These are phyloP conservation scores for Brassica juncea DNA, from an alignment of 345 rosid genomes.

Conservation along the genomic window DNA sequence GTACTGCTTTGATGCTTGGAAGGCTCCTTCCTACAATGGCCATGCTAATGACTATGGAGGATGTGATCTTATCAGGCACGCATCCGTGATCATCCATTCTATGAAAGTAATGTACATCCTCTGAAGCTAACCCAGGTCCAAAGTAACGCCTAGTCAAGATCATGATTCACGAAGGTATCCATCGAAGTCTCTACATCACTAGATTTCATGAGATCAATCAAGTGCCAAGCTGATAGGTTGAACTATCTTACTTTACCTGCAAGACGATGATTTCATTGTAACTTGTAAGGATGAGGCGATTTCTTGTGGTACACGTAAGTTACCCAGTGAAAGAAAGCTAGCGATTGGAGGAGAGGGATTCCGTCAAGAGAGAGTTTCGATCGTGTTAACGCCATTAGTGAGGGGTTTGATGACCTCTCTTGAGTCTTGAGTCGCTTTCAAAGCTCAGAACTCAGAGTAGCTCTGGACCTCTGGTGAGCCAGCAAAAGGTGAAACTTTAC, in stretches of 20 bases:
- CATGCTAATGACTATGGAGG: no score
- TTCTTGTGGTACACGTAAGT: conserved; percentile 39
- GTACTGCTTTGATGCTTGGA: no score
- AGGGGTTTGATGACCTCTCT: conserved; percentile 7
- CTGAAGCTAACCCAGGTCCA: no score
- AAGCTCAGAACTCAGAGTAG: background rate
- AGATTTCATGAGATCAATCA: no score
- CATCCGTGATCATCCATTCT: no score
- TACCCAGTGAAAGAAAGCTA: conserved; percentile 87
- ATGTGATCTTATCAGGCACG: no score
- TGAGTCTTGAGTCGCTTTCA: background rate
- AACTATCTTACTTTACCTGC: conserved; percentile 42
- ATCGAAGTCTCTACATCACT: no score
- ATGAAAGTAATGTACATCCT: no score
- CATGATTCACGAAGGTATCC: no score
- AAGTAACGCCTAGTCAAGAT: no score
- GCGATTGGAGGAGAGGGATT: conserved; percentile 62
- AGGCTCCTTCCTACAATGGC: no score
- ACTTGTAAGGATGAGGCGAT: conserved; percentile 63
- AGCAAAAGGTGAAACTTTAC: conserved; percentile 19
- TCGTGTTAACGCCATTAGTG: conserved; percentile 43
- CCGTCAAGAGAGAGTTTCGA: conserved; percentile 52
- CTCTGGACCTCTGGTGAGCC: background rate
- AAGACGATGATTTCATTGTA: conserved; percentile 83
- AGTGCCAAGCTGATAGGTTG: no score